Evolutionary conservation across 345 rosid species (phyloP).

Genomic region (Clarkia xantiana): DNA sequence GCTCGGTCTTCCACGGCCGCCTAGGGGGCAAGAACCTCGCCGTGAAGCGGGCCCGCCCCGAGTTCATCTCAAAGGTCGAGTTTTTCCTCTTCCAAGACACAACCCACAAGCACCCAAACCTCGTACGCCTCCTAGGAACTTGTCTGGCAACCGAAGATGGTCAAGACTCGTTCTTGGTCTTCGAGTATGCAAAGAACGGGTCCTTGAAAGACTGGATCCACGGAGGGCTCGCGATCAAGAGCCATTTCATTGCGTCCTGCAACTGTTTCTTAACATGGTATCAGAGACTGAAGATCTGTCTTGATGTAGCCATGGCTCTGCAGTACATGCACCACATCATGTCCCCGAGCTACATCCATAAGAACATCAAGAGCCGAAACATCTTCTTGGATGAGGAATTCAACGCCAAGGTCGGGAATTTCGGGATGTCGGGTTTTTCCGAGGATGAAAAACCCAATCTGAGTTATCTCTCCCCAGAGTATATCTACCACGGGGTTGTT

Average conservation of each 20-base stretch:
- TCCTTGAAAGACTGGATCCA: conserved; percentile 87
- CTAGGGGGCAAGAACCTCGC: conserved; percentile 76
- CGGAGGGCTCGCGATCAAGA: conserved; percentile 82
- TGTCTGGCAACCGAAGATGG: conserved; percentile 38
- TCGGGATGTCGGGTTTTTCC: conserved; percentile 49
- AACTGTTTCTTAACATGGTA: conserved; percentile 77
- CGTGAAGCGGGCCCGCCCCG: conserved; percentile 28
- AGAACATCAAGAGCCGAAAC: conserved; percentile 53
- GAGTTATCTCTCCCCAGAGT: conserved; percentile 58
- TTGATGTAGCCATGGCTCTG: conserved; percentile 69
- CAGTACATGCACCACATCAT: conserved; percentile 77
- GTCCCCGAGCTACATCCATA: conserved; percentile 60
- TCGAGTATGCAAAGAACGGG: conserved; percentile 77
- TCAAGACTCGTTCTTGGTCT: conserved; percentile 35
- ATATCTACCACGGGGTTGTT: conserved; percentile 25
- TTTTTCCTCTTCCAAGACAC: conserved; percentile 34
- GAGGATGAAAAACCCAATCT: conserved; percentile 27
- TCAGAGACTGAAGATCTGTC: conserved; percentile 77
- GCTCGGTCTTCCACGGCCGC: conserved; percentile 62
- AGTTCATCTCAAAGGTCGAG: conserved; percentile 30
- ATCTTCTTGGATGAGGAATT: conserved; percentile 83
- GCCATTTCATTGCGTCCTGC: conserved; percentile 82
- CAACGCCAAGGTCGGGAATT: conserved; percentile 62
- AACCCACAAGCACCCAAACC: conserved; percentile 57
- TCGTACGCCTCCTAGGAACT: conserved; percentile 57